phyloP scores from a whole-genome alignment of 2,329 filamentous ascomycete species.

The Thelonectria rubi region DNA sequence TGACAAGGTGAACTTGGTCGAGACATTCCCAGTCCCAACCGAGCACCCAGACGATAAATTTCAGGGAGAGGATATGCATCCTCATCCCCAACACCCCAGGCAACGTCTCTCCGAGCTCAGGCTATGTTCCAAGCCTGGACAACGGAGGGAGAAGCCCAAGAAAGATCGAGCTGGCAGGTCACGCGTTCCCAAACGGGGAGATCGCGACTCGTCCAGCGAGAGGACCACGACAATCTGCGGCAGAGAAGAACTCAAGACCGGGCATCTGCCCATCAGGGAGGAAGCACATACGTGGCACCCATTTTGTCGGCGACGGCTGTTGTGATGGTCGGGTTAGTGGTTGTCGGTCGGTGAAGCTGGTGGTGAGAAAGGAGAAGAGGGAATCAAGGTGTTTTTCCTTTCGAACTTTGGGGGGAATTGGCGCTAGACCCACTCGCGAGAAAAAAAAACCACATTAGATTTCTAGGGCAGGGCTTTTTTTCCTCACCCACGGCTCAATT shows the following conservation, averaged over 20 bases:
- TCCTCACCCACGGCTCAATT: conserved; percentile 35
- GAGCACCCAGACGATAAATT: conserved; percentile 67
- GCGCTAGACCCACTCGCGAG: conserved; percentile 13
- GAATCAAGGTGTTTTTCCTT: conserved; percentile 30
- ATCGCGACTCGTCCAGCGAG: conserved; percentile 70
- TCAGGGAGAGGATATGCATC: conserved; percentile 73
- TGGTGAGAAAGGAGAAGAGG: conserved; percentile 18
- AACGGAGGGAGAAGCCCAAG: conserved; percentile 68
- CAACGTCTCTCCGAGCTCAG: conserved; percentile 67
- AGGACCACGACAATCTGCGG: conserved; percentile 83
- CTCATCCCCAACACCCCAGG: conserved; percentile 84
- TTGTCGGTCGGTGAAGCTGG: conserved; percentile 45
- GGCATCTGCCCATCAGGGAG: conserved; percentile 53
- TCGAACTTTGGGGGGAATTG: conserved; percentile 28
- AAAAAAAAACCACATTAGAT: conserved; percentile 24
- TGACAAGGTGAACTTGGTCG: conserved; percentile 40
- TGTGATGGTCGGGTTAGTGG: conserved; percentile 51
- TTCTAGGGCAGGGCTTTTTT: conserved; percentile 49
- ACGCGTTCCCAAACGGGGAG: conserved; percentile 43
- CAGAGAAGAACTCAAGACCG: conserved; percentile 58
- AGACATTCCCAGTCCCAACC: conserved; percentile 42
- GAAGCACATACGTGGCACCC: conserved; percentile 63
- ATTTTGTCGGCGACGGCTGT: conserved; percentile 54
- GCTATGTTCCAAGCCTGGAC: conserved; percentile 56
- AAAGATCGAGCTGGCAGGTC: conserved; percentile 81